Base-by-base conservation (phyloP, 257 asterid genomes). In the Forsythia suspensa region DNA sequence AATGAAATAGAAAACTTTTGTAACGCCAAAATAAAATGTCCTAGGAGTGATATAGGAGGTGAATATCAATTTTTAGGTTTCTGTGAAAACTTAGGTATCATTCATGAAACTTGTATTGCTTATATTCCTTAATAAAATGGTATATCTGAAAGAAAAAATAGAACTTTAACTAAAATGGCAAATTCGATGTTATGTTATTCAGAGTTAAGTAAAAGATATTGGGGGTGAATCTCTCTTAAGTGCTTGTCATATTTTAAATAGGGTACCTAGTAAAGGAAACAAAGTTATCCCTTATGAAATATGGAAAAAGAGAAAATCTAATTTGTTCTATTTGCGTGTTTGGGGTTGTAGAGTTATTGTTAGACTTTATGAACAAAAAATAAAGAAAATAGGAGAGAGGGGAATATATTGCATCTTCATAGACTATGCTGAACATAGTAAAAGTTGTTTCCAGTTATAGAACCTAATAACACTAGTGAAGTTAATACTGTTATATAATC, bases 371-470 rank as follows among this genome's bases (percentile, higher is more conserved):
- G 0, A 65, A 59, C 52, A 66, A 7, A 72, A 72, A 37, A 48
- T 40, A 3, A 77, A 51, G 44, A 55, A n/a, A 29, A 66, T 78
- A 13, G 80, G 80, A 4, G 70, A 69, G 67, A 78, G 44, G 21
- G 71, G n/a, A 16, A 51, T 73, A 18, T 59, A 82, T 0, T 82
- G 46, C 29, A 24, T 24, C 24, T 24, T 24, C 24, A 24, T 24
- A 24, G 24, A 24, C 24, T 77, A 81, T 77, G 52, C 39, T 15
- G 21, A 76, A 4, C 15, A 72, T 44, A 59, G 18, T 41, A 77
- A 82, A 39, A 44, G 44, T 21, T 82, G 24, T 81, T 76, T 21
- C 18, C 21, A 29, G 80, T 41, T 10, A 70, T 80, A 34, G 41
- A 55, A 43, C 67, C 46, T 46, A 72, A 65, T 48, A 79, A 48